Evolutionary conservation across 768 basidiomycete genomes (phyloP).

Genomic region (Lanmaoa rubissima): DNA sequence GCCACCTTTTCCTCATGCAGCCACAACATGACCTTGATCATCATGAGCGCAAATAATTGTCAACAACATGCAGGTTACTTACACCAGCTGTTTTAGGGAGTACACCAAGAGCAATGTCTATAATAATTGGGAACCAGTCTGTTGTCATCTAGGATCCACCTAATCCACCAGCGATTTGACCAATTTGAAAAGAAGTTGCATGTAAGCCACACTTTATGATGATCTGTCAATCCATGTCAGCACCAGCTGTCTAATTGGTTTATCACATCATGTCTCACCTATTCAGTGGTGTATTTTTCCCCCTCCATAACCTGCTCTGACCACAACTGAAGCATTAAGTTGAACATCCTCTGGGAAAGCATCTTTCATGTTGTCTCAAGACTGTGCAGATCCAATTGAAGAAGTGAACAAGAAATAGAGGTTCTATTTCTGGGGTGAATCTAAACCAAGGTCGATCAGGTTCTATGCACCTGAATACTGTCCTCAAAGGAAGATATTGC

Average conservation of each 20-base stretch:
- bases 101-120: constrained; percentile 30
- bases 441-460: constrained; percentile 31
- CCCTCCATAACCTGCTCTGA: constrained; percentile 46
- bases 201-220: constrained; percentile 39
- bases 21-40: constrained; percentile 39
- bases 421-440: constrained; percentile 23
- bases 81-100: constrained; percentile 36
- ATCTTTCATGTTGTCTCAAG: constrained; percentile 28
- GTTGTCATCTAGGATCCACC: constrained; percentile 43
- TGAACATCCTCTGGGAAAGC: constrained; percentile 38
- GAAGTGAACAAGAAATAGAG: constrained; percentile 41
- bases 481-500: constrained; percentile 43
- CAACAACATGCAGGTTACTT: constrained; percentile 7
- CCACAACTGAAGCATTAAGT: constrained; percentile 31
- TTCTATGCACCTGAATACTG: constrained; percentile 39
- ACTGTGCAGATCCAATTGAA: constrained; percentile 36
- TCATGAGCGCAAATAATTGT: background rate
- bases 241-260: background rate
- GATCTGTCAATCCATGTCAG: constrained; percentile 23
- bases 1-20: constrained; percentile 41
- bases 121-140: constrained; percentile 48
- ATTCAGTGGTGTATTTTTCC: constrained; percentile 44
- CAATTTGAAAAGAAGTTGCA: constrained; percentile 40
- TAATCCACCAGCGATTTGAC: constrained; percentile 43
- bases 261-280: constrained; percentile 19